phyloP scores from a whole-genome alignment of 1,284 basidiomycete genomes.

The Apiotrichum gracile region DNA sequence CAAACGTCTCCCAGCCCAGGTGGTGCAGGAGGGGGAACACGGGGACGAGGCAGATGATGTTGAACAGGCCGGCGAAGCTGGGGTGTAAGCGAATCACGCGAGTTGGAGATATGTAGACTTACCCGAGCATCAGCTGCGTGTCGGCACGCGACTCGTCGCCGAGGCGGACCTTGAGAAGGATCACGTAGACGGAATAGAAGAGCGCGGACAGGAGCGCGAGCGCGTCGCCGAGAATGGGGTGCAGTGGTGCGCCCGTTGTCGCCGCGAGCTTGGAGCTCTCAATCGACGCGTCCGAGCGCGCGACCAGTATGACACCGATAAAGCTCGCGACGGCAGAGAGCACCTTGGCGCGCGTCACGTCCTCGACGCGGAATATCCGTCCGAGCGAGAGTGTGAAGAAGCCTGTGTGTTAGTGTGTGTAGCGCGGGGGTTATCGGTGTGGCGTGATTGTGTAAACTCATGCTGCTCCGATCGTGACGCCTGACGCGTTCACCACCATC shows the following conservation, averaged over 20 bases:
- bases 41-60: constrained; percentile 74
- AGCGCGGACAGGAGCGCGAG: constrained; percentile 75
- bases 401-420: constrained; percentile 51
- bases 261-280: constrained; percentile 12
- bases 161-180: constrained; percentile 82
- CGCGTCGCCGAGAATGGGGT: constrained; percentile 62
- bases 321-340: constrained; percentile 80
- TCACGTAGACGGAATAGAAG: constrained; percentile 88
- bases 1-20: constrained; percentile 67
- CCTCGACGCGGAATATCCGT: constrained; percentile 75
- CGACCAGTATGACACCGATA: constrained; percentile 77
- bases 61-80: constrained; percentile 81
- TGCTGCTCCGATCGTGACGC: no score
- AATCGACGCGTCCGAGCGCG: constrained; percentile 62
- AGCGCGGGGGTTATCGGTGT: no score
- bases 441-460: no score
- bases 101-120: constrained; percentile 23
- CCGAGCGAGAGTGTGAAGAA: constrained; percentile 92
- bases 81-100: no score
- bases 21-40: constrained; percentile 74
- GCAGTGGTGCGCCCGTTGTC: constrained; percentile 19
- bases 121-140: constrained; percentile 88
- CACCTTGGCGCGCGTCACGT: constrained; percentile 67
- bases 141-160: constrained; percentile 76
- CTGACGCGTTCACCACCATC: no score